phyloP scores from a whole-genome alignment of 441 rosid species.

The Pelargonium cotyledonis region DNA sequence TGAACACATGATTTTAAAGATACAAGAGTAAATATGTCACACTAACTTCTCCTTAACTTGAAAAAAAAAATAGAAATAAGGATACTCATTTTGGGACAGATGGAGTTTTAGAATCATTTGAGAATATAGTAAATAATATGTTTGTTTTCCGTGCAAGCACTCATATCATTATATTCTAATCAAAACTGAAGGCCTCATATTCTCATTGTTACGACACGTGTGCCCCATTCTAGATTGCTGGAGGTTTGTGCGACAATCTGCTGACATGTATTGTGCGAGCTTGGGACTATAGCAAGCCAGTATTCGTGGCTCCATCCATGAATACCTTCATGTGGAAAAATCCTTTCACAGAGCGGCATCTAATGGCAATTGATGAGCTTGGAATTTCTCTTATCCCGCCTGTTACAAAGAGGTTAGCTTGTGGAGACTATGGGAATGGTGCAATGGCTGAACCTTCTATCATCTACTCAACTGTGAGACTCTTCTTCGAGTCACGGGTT shows the following conservation, averaged over 20 bases:
- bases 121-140: too few species aligned
- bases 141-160: too few species aligned
- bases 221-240: slow-evolving; percentile 77
- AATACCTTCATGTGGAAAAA: slow-evolving; percentile 87
- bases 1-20: too few species aligned
- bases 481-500: slow-evolving; percentile 53
- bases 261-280: slow-evolving; percentile 81
- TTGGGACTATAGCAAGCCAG: slow-evolving; percentile 78
- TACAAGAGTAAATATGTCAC: too few species aligned
- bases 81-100: too few species aligned
- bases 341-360: slow-evolving; percentile 80
- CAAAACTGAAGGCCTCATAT: too few species aligned
- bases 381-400: slow-evolving; percentile 84
- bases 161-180: too few species aligned
- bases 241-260: slow-evolving; percentile 85
- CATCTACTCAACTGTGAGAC: slow-evolving; percentile 67
- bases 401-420: slow-evolving; percentile 65
- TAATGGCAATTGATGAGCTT: slow-evolving; percentile 69
- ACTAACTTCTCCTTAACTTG: too few species aligned
- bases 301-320: slow-evolving; percentile 85
- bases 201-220: too few species aligned
- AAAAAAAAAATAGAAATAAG: too few species aligned
- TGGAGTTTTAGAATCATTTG: too few species aligned
- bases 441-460: slow-evolving; percentile 91
- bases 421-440: slow-evolving; percentile 90